A percentile compares a stretch with the other conserved stretches of the same genome.
Conservation (phyloP, 768 basidiomycete genomes). For the Rhodotorula taiwanensis region DNA sequence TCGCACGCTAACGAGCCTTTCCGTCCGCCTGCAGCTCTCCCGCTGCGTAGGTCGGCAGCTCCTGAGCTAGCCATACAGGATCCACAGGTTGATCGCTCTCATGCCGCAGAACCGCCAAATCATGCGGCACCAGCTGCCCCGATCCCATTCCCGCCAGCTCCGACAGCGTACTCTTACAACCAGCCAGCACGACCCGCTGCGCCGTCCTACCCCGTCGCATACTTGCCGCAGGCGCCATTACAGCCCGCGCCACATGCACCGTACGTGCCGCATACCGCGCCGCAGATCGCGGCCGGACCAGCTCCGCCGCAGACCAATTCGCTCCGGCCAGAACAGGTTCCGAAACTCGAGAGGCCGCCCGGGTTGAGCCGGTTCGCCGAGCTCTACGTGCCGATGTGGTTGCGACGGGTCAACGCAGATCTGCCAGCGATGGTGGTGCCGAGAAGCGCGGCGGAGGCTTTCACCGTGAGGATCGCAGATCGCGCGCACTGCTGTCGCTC, state of each 20-base stretch:
- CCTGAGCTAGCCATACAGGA: too few relatives aligned
- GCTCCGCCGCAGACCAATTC: neutral
- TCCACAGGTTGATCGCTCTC: too few relatives aligned
- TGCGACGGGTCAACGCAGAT: slow-evolving; percentile 12
- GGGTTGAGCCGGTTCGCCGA: slow-evolving; percentile 17
- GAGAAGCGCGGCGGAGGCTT: neutral
- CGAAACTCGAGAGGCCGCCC: neutral
- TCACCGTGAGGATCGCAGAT: neutral
- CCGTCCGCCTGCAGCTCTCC: neutral
- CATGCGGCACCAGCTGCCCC: too few relatives aligned
- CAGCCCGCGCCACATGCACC: neutral
- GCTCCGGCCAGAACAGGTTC: neutral
- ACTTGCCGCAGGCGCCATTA: neutral
- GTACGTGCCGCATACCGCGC: neutral
- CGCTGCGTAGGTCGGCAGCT: neutral
- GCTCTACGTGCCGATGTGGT: slow-evolving; percentile 19
- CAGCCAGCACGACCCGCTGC: neutral
- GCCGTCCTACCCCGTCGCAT: neutral
- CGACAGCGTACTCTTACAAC: too few relatives aligned
- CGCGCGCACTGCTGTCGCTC: neutral
- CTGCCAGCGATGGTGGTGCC: slow-evolving; percentile 2
- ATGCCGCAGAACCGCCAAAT: too few relatives aligned
- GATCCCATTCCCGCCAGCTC: too few relatives aligned
- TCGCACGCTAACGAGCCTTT: neutral
- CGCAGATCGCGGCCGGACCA: neutral